Percentiles rank a stretch among this genome's conserved stretches.
phyloP scores from a whole-genome alignment of 2,329 filamentous ascomycete genomes.

The Atkinsonella texensis region DNA sequence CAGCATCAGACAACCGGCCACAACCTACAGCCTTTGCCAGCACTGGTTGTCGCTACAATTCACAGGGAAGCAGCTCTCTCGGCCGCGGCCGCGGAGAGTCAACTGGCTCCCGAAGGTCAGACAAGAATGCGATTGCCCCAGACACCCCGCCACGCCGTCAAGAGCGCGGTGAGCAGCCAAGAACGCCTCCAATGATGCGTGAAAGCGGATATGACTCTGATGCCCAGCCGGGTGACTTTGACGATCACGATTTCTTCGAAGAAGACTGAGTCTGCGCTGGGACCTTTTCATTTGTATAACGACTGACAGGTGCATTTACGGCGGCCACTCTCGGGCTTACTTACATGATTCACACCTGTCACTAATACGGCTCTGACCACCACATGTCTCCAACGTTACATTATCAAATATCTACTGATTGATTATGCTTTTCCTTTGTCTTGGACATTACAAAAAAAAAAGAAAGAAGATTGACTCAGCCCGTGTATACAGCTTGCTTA shows the following conservation, averaged over 20 bases:
- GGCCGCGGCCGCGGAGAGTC: slow-evolving; percentile 18
- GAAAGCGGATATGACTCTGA: slow-evolving; percentile 48
- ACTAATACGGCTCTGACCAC: background rate
- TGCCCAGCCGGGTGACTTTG: slow-evolving; percentile 45
- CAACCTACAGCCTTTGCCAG: slow-evolving; percentile 51
- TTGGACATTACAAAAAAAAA: background rate
- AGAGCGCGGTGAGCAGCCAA: slow-evolving; percentile 28
- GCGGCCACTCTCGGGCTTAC: background rate
- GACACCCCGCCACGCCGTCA: slow-evolving; percentile 32
- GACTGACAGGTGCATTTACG: background rate
- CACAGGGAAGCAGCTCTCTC: slow-evolving; percentile 23
- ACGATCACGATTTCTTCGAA: slow-evolving; percentile 48
- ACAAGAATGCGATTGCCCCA: slow-evolving; percentile 25
- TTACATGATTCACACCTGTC: too few relatives aligned
- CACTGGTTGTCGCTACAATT: slow-evolving; percentile 46
- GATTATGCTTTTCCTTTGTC: slow-evolving; percentile 2
- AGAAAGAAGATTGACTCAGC: background rate
- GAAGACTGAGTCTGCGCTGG: slow-evolving; percentile 24
- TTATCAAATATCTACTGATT: background rate
- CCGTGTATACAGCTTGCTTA: slow-evolving; percentile 1
- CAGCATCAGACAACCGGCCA: slow-evolving; percentile 27
- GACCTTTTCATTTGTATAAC: background rate
- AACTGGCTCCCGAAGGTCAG: slow-evolving; percentile 23
- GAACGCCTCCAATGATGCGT: slow-evolving; percentile 52
- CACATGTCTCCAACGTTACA: background rate